Conservation (phyloP, 2,329 filamentous ascomycete species). For the Pezicula radicicola region DNA sequence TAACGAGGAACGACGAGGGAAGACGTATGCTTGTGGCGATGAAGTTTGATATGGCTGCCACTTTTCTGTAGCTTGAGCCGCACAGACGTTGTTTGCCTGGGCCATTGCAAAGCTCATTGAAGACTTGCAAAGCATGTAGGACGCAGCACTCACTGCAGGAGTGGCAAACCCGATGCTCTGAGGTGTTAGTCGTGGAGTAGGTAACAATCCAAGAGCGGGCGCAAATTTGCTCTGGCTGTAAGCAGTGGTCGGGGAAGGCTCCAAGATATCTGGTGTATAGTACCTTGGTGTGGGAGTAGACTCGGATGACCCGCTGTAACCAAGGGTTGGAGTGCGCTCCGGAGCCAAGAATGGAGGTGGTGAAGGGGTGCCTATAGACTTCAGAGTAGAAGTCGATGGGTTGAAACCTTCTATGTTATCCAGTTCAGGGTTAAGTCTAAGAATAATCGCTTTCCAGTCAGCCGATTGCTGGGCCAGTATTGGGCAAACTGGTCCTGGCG, state of each 20-base stretch:
- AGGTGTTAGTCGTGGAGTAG: constrained; percentile 57
- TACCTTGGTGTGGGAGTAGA: constrained; percentile 39
- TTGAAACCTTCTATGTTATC: constrained; percentile 56
- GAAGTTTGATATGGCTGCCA: constrained; percentile 45
- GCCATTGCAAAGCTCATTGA: constrained; percentile 61
- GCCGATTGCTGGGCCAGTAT: constrained; percentile 21
- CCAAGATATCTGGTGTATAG: constrained; percentile 44
- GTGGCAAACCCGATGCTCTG: constrained; percentile 54
- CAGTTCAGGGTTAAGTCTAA: constrained; percentile 53
- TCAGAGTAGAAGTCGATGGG: constrained; percentile 22
- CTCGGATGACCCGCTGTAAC: constrained; percentile 34
- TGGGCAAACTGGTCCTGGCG: constrained; percentile 38
- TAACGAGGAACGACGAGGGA: constrained; percentile 57
- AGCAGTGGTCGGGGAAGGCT: constrained; percentile 41
- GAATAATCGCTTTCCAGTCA: constrained; percentile 58
- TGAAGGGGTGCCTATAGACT: constrained; percentile 14
- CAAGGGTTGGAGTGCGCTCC: constrained; percentile 31
- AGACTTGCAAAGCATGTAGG: constrained; percentile 46
- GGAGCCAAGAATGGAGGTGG: constrained; percentile 35
- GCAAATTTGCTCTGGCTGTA: constrained; percentile 45
- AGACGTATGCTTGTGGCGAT: constrained; percentile 49
- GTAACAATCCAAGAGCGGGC: constrained; percentile 52
- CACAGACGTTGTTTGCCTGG: constrained; percentile 44
- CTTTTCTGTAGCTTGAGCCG: constrained; percentile 49
- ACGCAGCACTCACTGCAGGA: constrained; percentile 55